Conservation (phyloP, 306 rosid species). For the Lupinus albus region DNA sequence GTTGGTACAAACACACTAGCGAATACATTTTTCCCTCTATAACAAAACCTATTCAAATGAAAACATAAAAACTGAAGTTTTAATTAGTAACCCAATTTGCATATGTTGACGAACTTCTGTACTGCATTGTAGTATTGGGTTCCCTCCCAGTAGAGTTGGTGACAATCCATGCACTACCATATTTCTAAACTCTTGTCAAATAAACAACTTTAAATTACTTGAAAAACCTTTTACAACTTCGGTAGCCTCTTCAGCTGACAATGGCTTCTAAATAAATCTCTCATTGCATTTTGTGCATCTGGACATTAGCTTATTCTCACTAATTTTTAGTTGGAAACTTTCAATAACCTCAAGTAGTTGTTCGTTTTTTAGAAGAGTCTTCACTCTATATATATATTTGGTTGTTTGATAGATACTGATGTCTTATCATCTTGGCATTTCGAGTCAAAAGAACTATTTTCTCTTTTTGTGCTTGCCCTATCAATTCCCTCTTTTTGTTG, state of each 20-base stretch:
- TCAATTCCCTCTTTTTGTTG: slow-evolving; percentile 80
- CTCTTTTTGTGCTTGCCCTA: slow-evolving; percentile 75
- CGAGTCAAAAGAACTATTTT: slow-evolving; percentile 80
- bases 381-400: slow-evolving; percentile 83
- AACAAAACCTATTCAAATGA: slow-evolving; percentile 6
- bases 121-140: slow-evolving; percentile 80
- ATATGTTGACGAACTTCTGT: slow-evolving; percentile 73
- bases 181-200: slow-evolving; percentile 82
- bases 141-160: slow-evolving; percentile 96
- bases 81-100: slow-evolving; percentile 67
- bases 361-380: slow-evolving; percentile 85
- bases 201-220: slow-evolving; percentile 78
- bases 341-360: slow-evolving; percentile 92
- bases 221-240: slow-evolving; percentile 90
- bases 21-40: slow-evolving; percentile 20
- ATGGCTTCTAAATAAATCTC: slow-evolving; percentile 81
- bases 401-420: slow-evolving; percentile 62
- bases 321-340: slow-evolving; percentile 69
- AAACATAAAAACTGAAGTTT: slow-evolving; percentile 21
- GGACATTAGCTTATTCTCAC: slow-evolving; percentile 78
- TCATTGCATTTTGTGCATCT: slow-evolving; percentile 97
- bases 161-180: slow-evolving; percentile 94
- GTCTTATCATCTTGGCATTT: slow-evolving; percentile 80
- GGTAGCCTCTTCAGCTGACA: slow-evolving; percentile 79
- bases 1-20: slow-evolving; percentile 30